phyloP scores from a whole-genome alignment of 305 asterid genomes.

The Fraxinus angustifolia region DNA sequence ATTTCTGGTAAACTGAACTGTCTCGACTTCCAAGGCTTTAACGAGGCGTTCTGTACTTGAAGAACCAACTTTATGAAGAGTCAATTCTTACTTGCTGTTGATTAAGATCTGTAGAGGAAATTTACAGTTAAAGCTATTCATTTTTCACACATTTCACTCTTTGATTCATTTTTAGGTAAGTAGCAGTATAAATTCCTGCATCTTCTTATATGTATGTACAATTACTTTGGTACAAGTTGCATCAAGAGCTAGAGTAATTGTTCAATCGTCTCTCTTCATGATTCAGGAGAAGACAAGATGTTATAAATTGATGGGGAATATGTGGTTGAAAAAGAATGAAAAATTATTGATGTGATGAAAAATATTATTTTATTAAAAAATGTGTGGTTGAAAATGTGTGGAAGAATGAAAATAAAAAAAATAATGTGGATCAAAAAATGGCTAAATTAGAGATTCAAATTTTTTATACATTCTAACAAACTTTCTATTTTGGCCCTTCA shows the following conservation, averaged over 20 bases:
- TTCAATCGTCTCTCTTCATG: background rate
- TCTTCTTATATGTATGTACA: conserved; percentile 17
- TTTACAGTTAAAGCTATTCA: background rate
- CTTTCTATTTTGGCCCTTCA: too few species aligned
- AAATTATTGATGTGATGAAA: too few species aligned
- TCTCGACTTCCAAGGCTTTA: background rate
- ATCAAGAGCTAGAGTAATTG: background rate
- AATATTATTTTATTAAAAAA: too few species aligned
- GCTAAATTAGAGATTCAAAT: too few species aligned
- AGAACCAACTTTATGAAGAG: background rate
- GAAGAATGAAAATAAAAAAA: too few species aligned
- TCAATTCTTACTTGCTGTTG: background rate
- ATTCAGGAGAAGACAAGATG: background rate
- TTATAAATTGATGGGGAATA: background rate
- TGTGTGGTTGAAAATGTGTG: too few species aligned
- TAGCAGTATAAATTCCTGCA: background rate
- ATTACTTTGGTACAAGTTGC: conserved; percentile 20
- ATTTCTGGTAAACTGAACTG: background rate
- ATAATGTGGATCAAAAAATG: too few species aligned
- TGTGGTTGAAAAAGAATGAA: too few species aligned
- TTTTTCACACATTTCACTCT: background rate
- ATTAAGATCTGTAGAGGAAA: conserved; percentile 15
- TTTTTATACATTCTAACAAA: too few species aligned
- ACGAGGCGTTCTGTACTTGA: background rate
- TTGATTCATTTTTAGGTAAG: conserved; percentile 12